These are phyloP conservation scores for Phallus indusiatus DNA, from an alignment of 768 basidiomycete genomes.

Conservation along the genomic window DNA sequence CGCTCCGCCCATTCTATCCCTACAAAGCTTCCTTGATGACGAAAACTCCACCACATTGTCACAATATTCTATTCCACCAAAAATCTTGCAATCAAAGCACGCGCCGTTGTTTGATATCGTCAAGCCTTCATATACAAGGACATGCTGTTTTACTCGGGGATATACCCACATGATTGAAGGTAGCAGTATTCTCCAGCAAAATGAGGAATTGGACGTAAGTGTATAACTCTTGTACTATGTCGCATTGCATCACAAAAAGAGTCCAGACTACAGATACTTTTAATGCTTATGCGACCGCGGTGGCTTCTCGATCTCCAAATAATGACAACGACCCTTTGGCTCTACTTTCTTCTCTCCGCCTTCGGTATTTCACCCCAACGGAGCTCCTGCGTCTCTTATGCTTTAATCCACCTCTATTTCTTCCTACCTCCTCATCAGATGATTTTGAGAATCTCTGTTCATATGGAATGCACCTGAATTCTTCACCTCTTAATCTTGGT, in stretches of 20 bases:
- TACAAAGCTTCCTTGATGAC: neutral
- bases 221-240: slow-evolving; percentile 13
- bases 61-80: slow-evolving; percentile 42
- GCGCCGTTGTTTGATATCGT: slow-evolving; percentile 76
- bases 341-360: slow-evolving; percentile 46
- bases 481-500: neutral
- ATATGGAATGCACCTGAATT: neutral
- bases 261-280: slow-evolving; percentile 53
- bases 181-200: slow-evolving; percentile 65
- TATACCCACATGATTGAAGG: slow-evolving; percentile 73
- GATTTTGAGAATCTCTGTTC: neutral
- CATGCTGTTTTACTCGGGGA: slow-evolving; percentile 77
- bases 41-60: neutral
- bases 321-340: slow-evolving; percentile 36
- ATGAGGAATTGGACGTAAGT: slow-evolving; percentile 52
- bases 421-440: neutral
- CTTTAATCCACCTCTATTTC: slow-evolving; percentile 31
- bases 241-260: neutral
- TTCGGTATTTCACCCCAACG: slow-evolving; percentile 68
- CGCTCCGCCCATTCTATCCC: neutral
- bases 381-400: slow-evolving; percentile 65
- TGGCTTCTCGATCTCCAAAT: slow-evolving; percentile 25
- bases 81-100: slow-evolving; percentile 55
- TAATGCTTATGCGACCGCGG: slow-evolving; percentile 17
- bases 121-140: slow-evolving; percentile 45